Evolutionary conservation across 345 rosid species (phyloP), one percentile per base, ranked within the genome.

Genomic region (Eutrema heterophyllum): DNA sequence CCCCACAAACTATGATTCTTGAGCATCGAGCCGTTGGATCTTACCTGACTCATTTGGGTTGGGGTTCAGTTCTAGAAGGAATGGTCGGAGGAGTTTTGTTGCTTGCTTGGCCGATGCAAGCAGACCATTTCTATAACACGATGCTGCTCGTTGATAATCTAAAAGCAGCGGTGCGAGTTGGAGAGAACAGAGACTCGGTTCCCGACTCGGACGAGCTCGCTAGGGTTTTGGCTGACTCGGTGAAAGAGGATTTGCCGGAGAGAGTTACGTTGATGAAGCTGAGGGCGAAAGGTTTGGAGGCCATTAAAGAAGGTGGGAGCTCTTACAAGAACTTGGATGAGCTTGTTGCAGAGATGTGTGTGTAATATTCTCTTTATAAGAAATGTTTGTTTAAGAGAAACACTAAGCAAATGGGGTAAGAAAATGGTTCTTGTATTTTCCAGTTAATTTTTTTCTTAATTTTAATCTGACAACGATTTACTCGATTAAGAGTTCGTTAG

Each of bases 71-170:
- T 15, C 57, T 71, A 3, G 75, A 71, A 60, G 75, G 75, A 15
- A 48, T 71, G 67, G 10, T 73, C 3, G 74, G 81, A 7, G 85
- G 85, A 0, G 72, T 81, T 27, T 43, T 81, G 30, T 68, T 84
- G 76, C 64, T 84, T 58, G 78, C 85, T n/a, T 84, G 87, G 85
- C 85, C 85, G 7, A 77, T 74, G 81, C 48, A 63, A 12, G 83
- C 82, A 0, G 87, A 81, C 52, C 85, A 84, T 50, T 84, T 68
- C 72, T 11, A 52, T 2, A 74, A 84, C 50, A 64, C 82, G 0
- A 38, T 44, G 38, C 27, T 84, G 16, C 52, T 84, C 68, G 83
- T 81, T 8, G 79, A 84, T 26, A 29, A 78, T 13, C 39, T 65
- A 1, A 51, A 56, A 3, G 81, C 67, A 3, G 85, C 78, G 36